Evolutionary conservation across 169 alveolate genomes (phyloP).

Genomic region (Plasmodium malariae): DNA sequence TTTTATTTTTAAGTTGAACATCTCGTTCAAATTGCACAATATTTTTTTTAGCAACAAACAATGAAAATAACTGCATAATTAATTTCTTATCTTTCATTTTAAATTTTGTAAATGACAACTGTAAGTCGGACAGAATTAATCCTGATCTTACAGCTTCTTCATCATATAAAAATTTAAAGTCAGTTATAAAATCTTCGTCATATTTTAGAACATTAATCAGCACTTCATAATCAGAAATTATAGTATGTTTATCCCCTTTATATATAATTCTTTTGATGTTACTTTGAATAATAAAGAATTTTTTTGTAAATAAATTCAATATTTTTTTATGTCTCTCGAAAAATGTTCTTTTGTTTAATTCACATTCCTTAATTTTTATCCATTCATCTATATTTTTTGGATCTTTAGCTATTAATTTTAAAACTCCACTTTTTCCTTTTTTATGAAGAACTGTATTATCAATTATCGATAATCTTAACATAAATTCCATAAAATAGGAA

Average conservation of each 20-base stretch:
- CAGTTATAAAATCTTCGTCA: slow-evolving; percentile 77
- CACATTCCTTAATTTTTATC: slow-evolving; percentile 69
- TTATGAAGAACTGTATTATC: slow-evolving; percentile 75
- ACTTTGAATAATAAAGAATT: slow-evolving; percentile 59
- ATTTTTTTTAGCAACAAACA: slow-evolving; percentile 76
- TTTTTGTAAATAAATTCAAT: slow-evolving; percentile 62
- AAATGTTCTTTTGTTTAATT: slow-evolving; percentile 51
- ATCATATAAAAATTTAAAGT: slow-evolving; percentile 79
- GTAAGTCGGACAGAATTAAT: slow-evolving; percentile 81
- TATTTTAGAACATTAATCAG: slow-evolving; percentile 68
- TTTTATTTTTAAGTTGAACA: slow-evolving; percentile 60
- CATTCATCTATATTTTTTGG: slow-evolving; percentile 56
- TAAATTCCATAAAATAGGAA: slow-evolving; percentile 80
- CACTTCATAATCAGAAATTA: slow-evolving; percentile 67
- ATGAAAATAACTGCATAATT: slow-evolving; percentile 77
- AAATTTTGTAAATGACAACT: slow-evolving; percentile 80
- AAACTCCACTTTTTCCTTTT: slow-evolving; percentile 77
- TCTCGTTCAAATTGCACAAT: slow-evolving; percentile 70
- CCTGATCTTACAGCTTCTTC: slow-evolving; percentile 79
- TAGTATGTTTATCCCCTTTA: slow-evolving; percentile 70
- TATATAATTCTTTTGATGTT: slow-evolving; percentile 49
- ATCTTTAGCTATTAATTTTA: slow-evolving; percentile 75
- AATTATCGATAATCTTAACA: slow-evolving; percentile 78
- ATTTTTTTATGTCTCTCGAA: slow-evolving; percentile 73
- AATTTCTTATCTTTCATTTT: slow-evolving; percentile 79